phyloP scores from a whole-genome alignment of 1,284 basidiomycete species.

The Rhodotorula mucilaginosa region DNA sequence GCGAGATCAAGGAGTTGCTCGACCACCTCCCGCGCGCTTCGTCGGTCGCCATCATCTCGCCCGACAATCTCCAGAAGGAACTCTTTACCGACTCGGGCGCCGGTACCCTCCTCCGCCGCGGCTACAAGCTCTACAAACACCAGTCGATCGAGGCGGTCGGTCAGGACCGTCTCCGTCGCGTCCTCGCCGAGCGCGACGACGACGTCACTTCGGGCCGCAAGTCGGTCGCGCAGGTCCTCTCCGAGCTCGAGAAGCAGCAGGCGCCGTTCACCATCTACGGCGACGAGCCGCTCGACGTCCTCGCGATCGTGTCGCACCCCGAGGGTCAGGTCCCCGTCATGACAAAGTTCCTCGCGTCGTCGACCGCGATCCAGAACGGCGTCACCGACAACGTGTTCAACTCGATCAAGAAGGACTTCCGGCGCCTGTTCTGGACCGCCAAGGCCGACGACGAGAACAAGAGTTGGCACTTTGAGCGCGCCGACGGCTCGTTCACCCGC shows the following conservation, averaged over 20 bases:
- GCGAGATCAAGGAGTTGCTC: constrained; percentile 98
- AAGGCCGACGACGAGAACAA: constrained; percentile 92
- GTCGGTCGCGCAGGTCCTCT: constrained; percentile 86
- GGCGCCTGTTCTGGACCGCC: constrained; percentile 92
- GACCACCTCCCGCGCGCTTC: constrained; percentile 97
- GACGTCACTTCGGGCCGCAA: constrained; percentile 80
- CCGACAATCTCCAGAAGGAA: constrained; percentile 91
- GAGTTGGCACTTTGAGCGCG: constrained; percentile 97
- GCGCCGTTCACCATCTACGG: constrained; percentile 90
- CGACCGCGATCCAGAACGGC: constrained; percentile 85
- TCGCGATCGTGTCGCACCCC: constrained; percentile 92
- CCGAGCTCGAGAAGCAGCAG: constrained; percentile 59
- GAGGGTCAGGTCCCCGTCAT: constrained; percentile 85
- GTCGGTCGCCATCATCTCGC: constrained; percentile 96
- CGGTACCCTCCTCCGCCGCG: constrained; percentile 93
- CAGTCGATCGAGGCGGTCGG: constrained; percentile 77
- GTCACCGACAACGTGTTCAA: constrained; percentile 97
- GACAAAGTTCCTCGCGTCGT: constrained; percentile 85
- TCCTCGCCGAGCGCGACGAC: constrained; percentile 90
- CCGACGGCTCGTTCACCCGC: constrained; percentile 94
- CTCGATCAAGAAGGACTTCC: constrained; percentile 91
- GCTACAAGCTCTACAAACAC: constrained; percentile 96
- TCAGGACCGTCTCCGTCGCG: constrained; percentile 85
- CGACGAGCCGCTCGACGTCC: constrained; percentile 92
- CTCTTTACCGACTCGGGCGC: constrained; percentile 98